Conservation (phyloP, 805 yeast genomes). For the Candida saitoana region DNA sequence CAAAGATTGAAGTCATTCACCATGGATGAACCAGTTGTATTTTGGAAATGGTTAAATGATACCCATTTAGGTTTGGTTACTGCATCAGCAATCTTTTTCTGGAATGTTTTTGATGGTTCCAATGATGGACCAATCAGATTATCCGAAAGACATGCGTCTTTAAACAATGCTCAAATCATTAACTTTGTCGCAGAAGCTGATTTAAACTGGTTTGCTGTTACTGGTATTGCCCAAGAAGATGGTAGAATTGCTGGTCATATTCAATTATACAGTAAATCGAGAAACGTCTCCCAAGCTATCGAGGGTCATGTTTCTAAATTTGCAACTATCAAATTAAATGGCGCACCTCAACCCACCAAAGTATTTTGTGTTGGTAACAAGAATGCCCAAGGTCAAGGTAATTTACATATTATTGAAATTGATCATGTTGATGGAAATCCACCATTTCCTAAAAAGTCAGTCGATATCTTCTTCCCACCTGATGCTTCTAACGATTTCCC, state of each 20-base stretch:
- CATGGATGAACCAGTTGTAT: constrained; percentile 82
- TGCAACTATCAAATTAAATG: constrained; percentile 69
- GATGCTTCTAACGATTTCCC: constrained; percentile 97
- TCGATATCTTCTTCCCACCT: constrained; percentile 93
- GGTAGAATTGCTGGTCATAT: constrained; percentile 95
- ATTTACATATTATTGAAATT: constrained; percentile 88
- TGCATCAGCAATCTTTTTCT: constrained; percentile 65
- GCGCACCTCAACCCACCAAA: constrained; percentile 71
- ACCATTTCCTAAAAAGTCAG: constrained; percentile 80
- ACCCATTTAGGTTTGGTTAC: constrained; percentile 80
- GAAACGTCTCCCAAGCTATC: constrained; percentile 92
- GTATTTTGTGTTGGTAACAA: constrained; percentile 92
- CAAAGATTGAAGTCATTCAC: constrained; percentile 86
- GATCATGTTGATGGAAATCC: constrained; percentile 89
- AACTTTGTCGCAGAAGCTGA: constrained; percentile 79
- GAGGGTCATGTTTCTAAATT: constrained; percentile 97
- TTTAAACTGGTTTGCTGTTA: constrained; percentile 89
- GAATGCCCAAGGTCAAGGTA: constrained; percentile 65
- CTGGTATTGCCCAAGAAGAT: constrained; percentile 91
- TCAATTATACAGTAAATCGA: constrained; percentile 82
- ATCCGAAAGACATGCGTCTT: constrained; percentile 77
- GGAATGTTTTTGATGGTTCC: constrained; percentile 81
- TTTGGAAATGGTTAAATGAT: constrained; percentile 89
- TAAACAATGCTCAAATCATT: constrained; percentile 82
- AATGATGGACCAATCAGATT: constrained; percentile 74